A percentile compares a stretch with the other conserved stretches of the same genome.
These are phyloP conservation scores for Cryptococcus maquisensis DNA, from an alignment of 1,284 basidiomycete genomes.

Conservation along the genomic window DNA sequence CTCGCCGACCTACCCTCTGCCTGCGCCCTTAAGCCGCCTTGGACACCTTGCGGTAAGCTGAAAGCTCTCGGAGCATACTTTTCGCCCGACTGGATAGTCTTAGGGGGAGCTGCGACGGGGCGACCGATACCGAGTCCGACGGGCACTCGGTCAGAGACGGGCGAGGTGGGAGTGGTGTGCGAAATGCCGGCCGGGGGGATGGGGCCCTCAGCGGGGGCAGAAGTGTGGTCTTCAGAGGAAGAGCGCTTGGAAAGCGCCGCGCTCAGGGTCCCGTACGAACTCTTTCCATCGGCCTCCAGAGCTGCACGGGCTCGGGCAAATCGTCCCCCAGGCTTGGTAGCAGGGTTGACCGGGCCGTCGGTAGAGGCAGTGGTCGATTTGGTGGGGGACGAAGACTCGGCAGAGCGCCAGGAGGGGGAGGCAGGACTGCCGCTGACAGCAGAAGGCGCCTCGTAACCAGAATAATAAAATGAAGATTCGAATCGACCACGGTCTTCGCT, in stretches of 20 bases:
- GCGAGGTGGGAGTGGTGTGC: not conserved
- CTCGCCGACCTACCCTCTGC: not conserved
- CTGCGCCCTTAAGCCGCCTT: no score
- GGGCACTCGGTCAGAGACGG: not conserved
- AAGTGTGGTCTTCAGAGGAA: not conserved
- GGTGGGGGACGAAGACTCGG: slow-evolving; percentile 13
- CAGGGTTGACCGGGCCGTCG: not conserved
- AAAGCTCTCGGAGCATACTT: not conserved
- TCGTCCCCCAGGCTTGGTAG: slow-evolving; percentile 20
- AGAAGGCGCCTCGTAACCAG: not conserved
- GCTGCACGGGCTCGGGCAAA: slow-evolving; percentile 35
- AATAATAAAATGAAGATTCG: slow-evolving; percentile 1
- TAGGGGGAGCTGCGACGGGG: not conserved
- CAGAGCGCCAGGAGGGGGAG: slow-evolving; percentile 10
- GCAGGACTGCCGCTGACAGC: slow-evolving; percentile 6
- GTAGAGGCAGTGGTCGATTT: slow-evolving; percentile 4
- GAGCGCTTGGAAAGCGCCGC: slow-evolving; percentile 6
- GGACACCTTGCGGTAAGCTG: not conserved
- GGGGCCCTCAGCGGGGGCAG: not conserved
- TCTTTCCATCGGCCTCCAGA: slow-evolving; percentile 12
- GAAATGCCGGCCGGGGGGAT: not conserved
- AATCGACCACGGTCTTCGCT: slow-evolving; percentile 7
- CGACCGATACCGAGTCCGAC: not conserved
- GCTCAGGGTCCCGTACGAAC: slow-evolving; percentile 12
- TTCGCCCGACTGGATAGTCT: not conserved